phyloP scores from a whole-genome alignment of 306 rosid genomes.

The Quercus suber region DNA sequence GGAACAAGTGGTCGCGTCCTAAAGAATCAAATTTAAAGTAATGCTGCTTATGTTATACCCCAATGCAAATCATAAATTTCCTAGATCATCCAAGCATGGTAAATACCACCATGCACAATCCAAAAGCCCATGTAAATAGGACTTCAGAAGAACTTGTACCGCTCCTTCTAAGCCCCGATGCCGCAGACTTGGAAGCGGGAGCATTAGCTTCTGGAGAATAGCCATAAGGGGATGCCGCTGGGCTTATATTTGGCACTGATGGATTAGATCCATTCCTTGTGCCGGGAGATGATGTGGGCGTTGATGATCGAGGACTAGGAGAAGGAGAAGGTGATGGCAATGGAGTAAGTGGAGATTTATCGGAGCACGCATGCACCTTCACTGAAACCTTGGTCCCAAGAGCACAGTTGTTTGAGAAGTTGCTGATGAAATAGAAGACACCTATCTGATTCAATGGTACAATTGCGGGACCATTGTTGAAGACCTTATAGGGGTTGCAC shows the following conservation, averaged over 20 bases:
- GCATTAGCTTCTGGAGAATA: background rate
- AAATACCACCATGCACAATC: background rate
- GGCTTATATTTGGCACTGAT: background rate
- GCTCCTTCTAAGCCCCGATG: background rate
- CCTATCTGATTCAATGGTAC: constrained; percentile 23
- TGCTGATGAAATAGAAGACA: constrained; percentile 33
- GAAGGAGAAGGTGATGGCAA: constrained; percentile 1
- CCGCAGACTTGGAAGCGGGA: background rate
- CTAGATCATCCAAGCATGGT: background rate
- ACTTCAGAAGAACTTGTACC: background rate
- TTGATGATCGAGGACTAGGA: background rate
- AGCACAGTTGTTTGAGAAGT: constrained; percentile 37
- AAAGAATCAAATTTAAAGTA: background rate
- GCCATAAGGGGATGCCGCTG: constrained; percentile 1
- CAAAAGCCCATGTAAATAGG: background rate
- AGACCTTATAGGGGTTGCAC: constrained; percentile 24
- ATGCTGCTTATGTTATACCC: background rate
- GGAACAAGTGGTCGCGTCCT: background rate
- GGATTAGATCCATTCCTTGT: background rate
- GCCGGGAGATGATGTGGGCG: constrained; percentile 9
- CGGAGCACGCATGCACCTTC: constrained; percentile 23
- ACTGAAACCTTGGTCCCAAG: constrained; percentile 36
- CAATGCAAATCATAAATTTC: background rate
- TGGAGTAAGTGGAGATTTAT: background rate
- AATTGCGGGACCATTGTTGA: constrained; percentile 29